Evolutionary conservation across 768 basidiomycete species (phyloP).

Genomic region (Agaricus sinodeliciosus): DNA sequence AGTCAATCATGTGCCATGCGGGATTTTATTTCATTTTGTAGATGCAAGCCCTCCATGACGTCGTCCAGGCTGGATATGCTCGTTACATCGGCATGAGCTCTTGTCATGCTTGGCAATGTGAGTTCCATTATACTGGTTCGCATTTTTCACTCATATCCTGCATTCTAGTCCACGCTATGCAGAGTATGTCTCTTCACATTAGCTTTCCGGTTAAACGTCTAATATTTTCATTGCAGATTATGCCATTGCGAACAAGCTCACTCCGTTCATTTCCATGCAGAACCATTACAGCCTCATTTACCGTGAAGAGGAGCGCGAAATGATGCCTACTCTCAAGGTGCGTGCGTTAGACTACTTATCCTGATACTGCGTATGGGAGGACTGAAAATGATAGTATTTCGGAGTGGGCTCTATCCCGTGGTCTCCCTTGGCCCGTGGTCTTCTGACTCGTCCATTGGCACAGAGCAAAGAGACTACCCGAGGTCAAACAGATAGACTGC

Average conservation of each 20-base stretch:
- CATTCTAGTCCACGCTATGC: conserved; percentile 45
- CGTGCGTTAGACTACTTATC: not conserved
- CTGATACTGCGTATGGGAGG: no score
- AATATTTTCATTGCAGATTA: conserved; percentile 33
- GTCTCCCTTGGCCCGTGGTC: conserved; percentile 51
- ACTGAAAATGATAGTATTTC: conserved; percentile 27
- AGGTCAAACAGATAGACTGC: conserved; percentile 29
- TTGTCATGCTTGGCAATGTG: conserved; percentile 51
- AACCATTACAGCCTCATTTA: conserved; percentile 59
- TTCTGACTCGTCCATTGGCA: conserved; percentile 34
- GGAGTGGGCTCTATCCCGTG: conserved; percentile 54
- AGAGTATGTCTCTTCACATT: conserved; percentile 28
- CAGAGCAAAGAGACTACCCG: conserved; percentile 30
- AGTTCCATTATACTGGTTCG: conserved; percentile 7
- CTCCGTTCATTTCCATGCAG: conserved; percentile 65
- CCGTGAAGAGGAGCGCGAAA: conserved; percentile 60
- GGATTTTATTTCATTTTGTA: conserved; percentile 12
- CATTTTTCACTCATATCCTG: not conserved
- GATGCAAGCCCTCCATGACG: conserved; percentile 67
- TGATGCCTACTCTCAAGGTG: conserved; percentile 55
- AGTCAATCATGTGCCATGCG: not conserved
- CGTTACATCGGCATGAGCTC: conserved; percentile 59
- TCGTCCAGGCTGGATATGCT: conserved; percentile 56
- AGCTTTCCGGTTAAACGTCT: not conserved
- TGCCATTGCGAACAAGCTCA: conserved; percentile 49